These are phyloP conservation scores for Hypocrella siamensis DNA, from an alignment of 2,329 filamentous ascomycete genomes.

Conservation along the genomic window DNA sequence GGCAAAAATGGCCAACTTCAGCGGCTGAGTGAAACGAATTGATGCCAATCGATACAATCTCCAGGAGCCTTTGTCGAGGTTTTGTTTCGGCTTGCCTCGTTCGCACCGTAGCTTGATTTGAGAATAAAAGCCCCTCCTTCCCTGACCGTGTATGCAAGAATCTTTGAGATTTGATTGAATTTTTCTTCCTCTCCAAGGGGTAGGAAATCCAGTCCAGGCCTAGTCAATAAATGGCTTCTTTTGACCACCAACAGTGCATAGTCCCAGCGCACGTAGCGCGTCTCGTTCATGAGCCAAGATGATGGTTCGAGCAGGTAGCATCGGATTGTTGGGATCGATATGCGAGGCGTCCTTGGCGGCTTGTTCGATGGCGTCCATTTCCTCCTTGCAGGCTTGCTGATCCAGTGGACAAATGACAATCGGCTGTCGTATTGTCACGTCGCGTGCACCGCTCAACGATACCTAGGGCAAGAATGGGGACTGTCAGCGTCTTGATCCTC, in stretches of 20 bases:
- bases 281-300: constrained; percentile 62
- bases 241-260: constrained; percentile 47
- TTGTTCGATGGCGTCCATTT: constrained; percentile 97
- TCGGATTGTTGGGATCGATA: constrained; percentile 76
- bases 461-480: too few relatives aligned
- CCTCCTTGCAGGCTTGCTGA: constrained; percentile 89
- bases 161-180: neutral
- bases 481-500: too few relatives aligned
- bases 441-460: constrained; percentile 70
- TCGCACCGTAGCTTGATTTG: too few relatives aligned
- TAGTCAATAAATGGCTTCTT: constrained; percentile 52
- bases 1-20: too few relatives aligned
- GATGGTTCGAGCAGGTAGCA: constrained; percentile 76
- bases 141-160: neutral
- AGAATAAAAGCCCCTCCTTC: too few relatives aligned
- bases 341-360: constrained; percentile 83
- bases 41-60: too few relatives aligned
- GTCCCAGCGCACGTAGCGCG: constrained; percentile 42
- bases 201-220: neutral
- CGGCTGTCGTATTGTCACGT: constrained; percentile 77
- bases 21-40: too few relatives aligned
- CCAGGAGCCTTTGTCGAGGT: too few relatives aligned
- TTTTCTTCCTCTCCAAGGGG: neutral
- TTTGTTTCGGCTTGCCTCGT: too few relatives aligned
- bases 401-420: constrained; percentile 95